Evolutionary conservation across 2,329 filamentous ascomycete genomes (phyloP).

Genomic region (Periconia sp.): DNA sequence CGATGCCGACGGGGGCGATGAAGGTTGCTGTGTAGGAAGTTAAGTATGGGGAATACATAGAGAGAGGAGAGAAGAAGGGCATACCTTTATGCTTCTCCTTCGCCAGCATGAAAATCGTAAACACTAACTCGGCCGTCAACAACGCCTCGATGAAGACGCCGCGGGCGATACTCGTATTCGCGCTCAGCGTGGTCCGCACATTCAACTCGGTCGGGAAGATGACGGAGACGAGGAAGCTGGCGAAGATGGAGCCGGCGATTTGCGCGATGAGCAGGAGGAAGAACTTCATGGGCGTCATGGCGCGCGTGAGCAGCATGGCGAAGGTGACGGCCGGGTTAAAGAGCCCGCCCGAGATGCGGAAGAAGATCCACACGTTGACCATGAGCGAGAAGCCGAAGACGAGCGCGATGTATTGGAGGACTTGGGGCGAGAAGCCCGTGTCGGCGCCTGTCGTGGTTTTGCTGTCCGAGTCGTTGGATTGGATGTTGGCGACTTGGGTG

Average conservation of each 20-base stretch:
- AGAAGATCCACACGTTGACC: constrained; percentile 46
- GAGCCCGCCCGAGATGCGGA: constrained; percentile 37
- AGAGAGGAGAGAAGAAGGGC: neutral
- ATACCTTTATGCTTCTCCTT: constrained; percentile 65
- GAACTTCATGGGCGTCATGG: constrained; percentile 47
- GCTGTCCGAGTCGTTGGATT: constrained; percentile 40
- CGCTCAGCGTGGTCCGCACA: constrained; percentile 49
- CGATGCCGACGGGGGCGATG: constrained; percentile 69
- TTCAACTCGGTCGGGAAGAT: constrained; percentile 51
- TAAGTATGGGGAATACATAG: neutral
- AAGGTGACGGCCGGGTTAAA: constrained; percentile 38
- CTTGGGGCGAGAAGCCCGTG: constrained; percentile 49
- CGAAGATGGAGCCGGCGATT: constrained; percentile 48
- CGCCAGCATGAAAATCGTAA: constrained; percentile 58
- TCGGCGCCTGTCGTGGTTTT: constrained; percentile 48
- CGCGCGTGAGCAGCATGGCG: constrained; percentile 41
- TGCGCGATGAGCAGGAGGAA: constrained; percentile 48
- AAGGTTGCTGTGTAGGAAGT: constrained; percentile 55
- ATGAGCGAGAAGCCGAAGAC: constrained; percentile 41
- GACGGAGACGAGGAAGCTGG: constrained; percentile 47
- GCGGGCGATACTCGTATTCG: constrained; percentile 44
- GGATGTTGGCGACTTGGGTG: constrained; percentile 52
- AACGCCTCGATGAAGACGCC: constrained; percentile 49
- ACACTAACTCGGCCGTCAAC: constrained; percentile 32
- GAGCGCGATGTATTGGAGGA: constrained; percentile 43